Percentiles rank a stretch among this genome's conserved stretches.
Evolutionary conservation across 441 rosid genomes (phyloP).

Genomic region (Daphne laureola): DNA sequence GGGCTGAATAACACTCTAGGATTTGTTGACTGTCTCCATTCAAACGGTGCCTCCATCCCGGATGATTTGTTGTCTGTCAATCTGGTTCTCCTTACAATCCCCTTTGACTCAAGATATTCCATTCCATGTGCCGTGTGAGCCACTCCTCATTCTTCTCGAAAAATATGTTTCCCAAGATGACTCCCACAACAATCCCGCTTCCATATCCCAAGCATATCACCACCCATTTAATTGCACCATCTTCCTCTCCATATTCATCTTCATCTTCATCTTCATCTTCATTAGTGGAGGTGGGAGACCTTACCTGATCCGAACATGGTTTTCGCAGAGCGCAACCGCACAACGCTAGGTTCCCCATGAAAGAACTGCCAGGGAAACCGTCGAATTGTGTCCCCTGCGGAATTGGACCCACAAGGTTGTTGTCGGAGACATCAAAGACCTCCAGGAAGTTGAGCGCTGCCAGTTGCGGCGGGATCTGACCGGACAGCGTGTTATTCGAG

Average conservation of each 20-base stretch:
- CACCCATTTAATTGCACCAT: slow-evolving; percentile 13
- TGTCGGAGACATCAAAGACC: slow-evolving; percentile 20
- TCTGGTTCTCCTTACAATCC: too few relatives aligned
- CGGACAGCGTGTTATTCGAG: slow-evolving; percentile 22
- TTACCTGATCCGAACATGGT: slow-evolving; percentile 1
- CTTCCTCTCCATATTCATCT: background rate
- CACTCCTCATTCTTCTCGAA: background rate
- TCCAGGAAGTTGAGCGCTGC: slow-evolving; percentile 11
- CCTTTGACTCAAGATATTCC: background rate
- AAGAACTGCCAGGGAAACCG: slow-evolving; percentile 17
- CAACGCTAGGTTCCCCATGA: slow-evolving; percentile 10
- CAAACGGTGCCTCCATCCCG: too few relatives aligned
- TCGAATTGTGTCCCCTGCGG: slow-evolving; percentile 26
- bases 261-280: background rate
- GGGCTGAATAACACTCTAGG: too few relatives aligned
- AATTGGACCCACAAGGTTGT: slow-evolving; percentile 23
- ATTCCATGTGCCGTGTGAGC: background rate
- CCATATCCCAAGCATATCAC: slow-evolving; percentile 8
- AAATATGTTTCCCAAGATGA: background rate
- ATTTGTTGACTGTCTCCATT: too few relatives aligned
- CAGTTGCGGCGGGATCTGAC: slow-evolving; percentile 27
- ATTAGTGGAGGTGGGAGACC: background rate
- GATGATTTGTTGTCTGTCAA: too few relatives aligned
- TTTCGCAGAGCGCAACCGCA: slow-evolving; percentile 13
- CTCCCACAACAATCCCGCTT: slow-evolving; percentile 13